Percentiles rank a stretch among this genome's conserved stretches.
Evolutionary conservation across 768 basidiomycete genomes (phyloP).

Genomic region (Cystofilobasidium capitatum): DNA sequence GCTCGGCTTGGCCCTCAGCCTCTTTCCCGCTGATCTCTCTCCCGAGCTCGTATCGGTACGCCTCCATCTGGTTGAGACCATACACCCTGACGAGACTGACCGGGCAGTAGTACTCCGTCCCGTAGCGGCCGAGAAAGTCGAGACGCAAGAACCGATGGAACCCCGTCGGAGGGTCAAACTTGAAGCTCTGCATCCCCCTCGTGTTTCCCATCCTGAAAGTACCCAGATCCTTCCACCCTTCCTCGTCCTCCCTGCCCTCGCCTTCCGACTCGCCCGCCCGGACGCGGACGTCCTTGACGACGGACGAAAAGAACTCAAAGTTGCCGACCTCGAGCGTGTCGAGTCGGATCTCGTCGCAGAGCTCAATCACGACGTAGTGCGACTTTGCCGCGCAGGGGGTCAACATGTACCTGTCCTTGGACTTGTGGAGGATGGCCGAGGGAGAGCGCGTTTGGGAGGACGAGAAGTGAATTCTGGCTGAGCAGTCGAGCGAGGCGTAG

Average conservation of each 20-base stretch:
- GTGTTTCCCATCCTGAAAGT: constrained; percentile 73
- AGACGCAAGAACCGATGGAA: constrained; percentile 92
- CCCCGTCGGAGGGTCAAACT: constrained; percentile 35
- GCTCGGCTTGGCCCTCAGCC: too few relatives aligned
- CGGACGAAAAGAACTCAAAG: constrained; percentile 95
- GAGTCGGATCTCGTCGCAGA: constrained; percentile 94
- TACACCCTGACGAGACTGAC: constrained; percentile 85
- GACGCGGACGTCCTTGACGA: constrained; percentile 83
- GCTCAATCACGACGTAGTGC: constrained; percentile 80
- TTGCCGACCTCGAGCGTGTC: constrained; percentile 94
- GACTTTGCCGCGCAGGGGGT: constrained; percentile 63
- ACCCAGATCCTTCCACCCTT: constrained; percentile 62
- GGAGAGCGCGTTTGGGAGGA: constrained; percentile 74
- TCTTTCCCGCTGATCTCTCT: neutral
- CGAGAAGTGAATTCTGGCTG: constrained; percentile 76
- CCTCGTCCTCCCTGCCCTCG: constrained; percentile 33
- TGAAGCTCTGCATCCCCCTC: constrained; percentile 54
- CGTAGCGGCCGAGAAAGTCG: constrained; percentile 87
- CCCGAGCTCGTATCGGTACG: constrained; percentile 46
- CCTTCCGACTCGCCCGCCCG: constrained; percentile 51
- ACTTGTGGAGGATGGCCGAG: constrained; percentile 71
- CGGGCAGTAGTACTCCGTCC: constrained; percentile 92
- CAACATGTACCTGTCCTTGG: constrained; percentile 93
- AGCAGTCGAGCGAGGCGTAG: constrained; percentile 86
- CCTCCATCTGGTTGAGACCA: constrained; percentile 89